Evolutionary conservation across 2,329 filamentous ascomycete genomes (phyloP), one percentile per base, ranked within the genome.

Genomic region (Fusarium secorum): DNA sequence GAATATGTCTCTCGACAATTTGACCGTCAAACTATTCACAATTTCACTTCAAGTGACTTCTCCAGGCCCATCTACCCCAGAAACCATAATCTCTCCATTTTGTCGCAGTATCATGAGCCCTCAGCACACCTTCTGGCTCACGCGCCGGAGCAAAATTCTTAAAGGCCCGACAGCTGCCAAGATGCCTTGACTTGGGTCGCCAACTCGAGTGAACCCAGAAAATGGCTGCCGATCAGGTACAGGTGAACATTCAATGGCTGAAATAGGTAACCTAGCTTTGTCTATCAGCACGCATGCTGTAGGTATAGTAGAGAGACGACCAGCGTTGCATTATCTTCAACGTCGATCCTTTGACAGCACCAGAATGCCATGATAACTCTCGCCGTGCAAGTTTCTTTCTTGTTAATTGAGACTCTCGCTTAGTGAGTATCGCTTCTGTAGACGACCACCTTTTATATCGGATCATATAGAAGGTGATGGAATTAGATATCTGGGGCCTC

Each of bases 151-250:
- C 35, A 44, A 56, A 56, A 38, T 58, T 59, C 28, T 28, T 55
- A 68, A 69, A 69, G 66, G 66, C 60, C 64, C 68, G 65, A 69
- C 60, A 71, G 26, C 52, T 70, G 68, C 68, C 68, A 71, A 71
- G 68, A 58, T 70, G 38, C n/a, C 30, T 69, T 48, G 18, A 55
- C 64, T 46, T 61, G 24, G 45, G 42, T 39, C 64, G 39, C 38
- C 52, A 51, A 57, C 58, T 55, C 32, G 28, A 60, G 44, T 44
- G 38, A 70, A 51, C 36, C 67, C 58, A 75, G 49, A 55, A 63
- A 32, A 42, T 52, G 41, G 66, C 57, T 64, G 73, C 65, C 73
- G 71, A 75, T 75, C 73, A 75, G 73, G 73, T 75, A 75, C 73
- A 61, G 49, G 18, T 35, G 59, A 53, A 42, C 66, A 69, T 63